phyloP scores from a whole-genome alignment of 139 green algal species.

The Gonium pectorale region DNA sequence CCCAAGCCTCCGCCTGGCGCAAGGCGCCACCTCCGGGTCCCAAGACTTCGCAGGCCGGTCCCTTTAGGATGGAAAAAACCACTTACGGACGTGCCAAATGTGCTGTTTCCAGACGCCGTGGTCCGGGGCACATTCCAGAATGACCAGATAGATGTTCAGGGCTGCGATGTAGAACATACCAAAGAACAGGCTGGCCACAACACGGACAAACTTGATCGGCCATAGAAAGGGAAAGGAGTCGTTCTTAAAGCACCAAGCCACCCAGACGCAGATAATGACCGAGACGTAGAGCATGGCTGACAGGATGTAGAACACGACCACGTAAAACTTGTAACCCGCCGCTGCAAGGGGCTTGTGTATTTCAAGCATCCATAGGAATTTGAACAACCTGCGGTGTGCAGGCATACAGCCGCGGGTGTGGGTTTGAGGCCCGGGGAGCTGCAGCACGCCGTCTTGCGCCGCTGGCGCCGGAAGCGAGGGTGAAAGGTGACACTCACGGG shows the following conservation, averaged over 20 bases:
- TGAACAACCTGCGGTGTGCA: slow-evolving; percentile 57
- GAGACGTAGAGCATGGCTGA: slow-evolving; percentile 53
- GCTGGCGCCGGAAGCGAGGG: not conserved
- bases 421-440: too few relatives aligned
- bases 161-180: slow-evolving; percentile 65
- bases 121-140: slow-evolving; percentile 40
- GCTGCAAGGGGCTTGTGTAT: slow-evolving; percentile 47
- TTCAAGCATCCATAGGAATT: slow-evolving; percentile 59
- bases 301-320: slow-evolving; percentile 63
- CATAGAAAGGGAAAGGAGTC: slow-evolving; percentile 66
- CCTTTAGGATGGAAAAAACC: not conserved
- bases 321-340: slow-evolving; percentile 59
- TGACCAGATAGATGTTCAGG: slow-evolving; percentile 65
- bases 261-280: slow-evolving; percentile 63
- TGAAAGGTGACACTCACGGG: slow-evolving; percentile 39
- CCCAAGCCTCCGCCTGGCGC: too few relatives aligned
- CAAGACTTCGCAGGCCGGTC: too few relatives aligned
- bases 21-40: too few relatives aligned
- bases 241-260: slow-evolving; percentile 67
- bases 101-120: slow-evolving; percentile 49
- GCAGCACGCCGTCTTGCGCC: too few relatives aligned
- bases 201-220: slow-evolving; percentile 68
- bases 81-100: slow-evolving; percentile 45
- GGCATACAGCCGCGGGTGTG: not conserved
- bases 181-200: slow-evolving; percentile 67